Base-by-base conservation (phyloP, 306 rosid species). In the Ammopiptanthus mongolicus region DNA sequence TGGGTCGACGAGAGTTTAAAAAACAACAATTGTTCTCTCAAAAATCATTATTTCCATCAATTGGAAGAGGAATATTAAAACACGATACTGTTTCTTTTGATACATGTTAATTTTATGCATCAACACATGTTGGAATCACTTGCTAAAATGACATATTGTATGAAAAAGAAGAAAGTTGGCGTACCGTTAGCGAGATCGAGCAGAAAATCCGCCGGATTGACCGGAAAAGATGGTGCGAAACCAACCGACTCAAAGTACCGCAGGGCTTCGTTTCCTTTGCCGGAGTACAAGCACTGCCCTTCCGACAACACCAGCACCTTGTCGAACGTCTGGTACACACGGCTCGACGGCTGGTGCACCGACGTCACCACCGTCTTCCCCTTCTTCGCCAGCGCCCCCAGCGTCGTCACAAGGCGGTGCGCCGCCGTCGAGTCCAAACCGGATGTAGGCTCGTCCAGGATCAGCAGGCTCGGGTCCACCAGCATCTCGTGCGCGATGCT, bases 181-280 rank as follows among this genome's bases (percentile, higher is more conserved):
- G 78, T 91, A 91, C 98, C 98, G 69, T 91, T 93, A 6, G 98
- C 98, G 78, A 93, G 93, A 81, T 93, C 97, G 15, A 93, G 98
- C 67, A 93, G 84, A 55, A 93, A 93, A 78, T 93, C 97, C 3
- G 98, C 98, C 57, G 98, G 97, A 21, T 93, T 93, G 83, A 93
- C 85, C 5, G 98, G 88, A 18, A 91, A 91, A 17, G 87, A 84
- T 6, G 97, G 98, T 51, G 80, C 78, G 81, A 85, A 85, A 0
- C 97, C 97, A 60, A 91, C 76, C 9, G 97, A 82, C 48, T 86
- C 87, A 19, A 93, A 93, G 68, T 93, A 91, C 15, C 28, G 15
- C 84, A 89, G 83, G 11, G 93, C 97, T 14, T 85, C 92, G 13
- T 65, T 50, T 17, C 88, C 96, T 36, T 84, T 88, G 1, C 98